These are phyloP conservation scores for Irpex sp. DNA, from an alignment of 1,284 basidiomycete species.

Conservation along the genomic window DNA sequence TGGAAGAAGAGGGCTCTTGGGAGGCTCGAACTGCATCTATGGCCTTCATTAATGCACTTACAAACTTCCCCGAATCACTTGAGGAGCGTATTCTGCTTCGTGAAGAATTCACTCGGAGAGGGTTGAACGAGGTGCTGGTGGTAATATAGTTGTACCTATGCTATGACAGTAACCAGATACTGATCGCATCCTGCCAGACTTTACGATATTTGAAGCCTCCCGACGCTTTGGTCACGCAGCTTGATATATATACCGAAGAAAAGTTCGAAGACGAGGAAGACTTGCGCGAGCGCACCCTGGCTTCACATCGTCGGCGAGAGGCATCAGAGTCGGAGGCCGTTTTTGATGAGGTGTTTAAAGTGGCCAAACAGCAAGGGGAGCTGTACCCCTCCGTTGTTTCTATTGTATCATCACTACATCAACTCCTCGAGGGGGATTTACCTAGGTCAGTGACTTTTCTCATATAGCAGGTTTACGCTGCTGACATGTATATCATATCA, in stretches of 20 bases:
- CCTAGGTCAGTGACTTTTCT: constrained; percentile 46
- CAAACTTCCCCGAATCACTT: constrained; percentile 71
- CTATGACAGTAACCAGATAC: not conserved
- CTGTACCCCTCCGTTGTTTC: constrained; percentile 53
- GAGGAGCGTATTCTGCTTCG: constrained; percentile 78
- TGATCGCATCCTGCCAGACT: constrained; percentile 38
- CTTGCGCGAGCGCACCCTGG: constrained; percentile 58
- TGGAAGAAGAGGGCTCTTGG: constrained; percentile 71
- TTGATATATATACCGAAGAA: constrained; percentile 83
- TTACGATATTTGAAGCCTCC: constrained; percentile 76
- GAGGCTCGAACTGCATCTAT: constrained; percentile 77
- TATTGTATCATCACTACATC: constrained; percentile 50
- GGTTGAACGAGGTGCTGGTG: constrained; percentile 79
- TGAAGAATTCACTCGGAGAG: constrained; percentile 78
- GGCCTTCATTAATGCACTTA: constrained; percentile 78
- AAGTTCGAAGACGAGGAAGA: constrained; percentile 89
- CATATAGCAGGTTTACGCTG: not conserved
- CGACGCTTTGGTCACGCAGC: constrained; percentile 67
- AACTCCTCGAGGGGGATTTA: constrained; percentile 57
- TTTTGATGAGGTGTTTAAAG: constrained; percentile 52
- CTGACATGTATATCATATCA: not conserved
- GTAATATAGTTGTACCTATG: constrained; percentile 43
- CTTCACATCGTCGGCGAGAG: constrained; percentile 34
- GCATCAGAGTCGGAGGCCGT: constrained; percentile 47
- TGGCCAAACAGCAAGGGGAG: constrained; percentile 54